phyloP scores from a whole-genome alignment of 176 grass and related monocot species.

The Alopecurus myosuroides region DNA sequence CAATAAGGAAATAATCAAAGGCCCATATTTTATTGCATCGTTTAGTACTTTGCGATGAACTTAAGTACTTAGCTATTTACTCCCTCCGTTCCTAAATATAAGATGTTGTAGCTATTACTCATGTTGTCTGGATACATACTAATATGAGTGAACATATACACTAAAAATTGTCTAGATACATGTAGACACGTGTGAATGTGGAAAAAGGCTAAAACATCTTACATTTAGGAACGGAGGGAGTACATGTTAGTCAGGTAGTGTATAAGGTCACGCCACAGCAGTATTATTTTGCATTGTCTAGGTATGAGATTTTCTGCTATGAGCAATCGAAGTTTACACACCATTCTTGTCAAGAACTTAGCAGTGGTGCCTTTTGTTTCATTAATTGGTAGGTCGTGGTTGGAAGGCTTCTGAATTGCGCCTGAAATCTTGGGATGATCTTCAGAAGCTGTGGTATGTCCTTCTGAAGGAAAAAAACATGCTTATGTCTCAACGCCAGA shows the following conservation, averaged over 20 bases:
- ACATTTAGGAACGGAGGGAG: too few relatives aligned
- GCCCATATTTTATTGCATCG: neutral
- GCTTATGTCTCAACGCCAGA: constrained; percentile 92
- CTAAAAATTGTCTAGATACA: too few relatives aligned
- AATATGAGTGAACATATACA: too few relatives aligned
- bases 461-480: constrained; percentile 97
- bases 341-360: neutral
- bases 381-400: constrained; percentile 53
- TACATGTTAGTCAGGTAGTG: too few relatives aligned
- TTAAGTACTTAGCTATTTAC: too few relatives aligned
- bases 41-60: neutral
- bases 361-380: neutral
- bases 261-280: neutral
- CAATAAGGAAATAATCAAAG: neutral
- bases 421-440: constrained; percentile 96
- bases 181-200: too few relatives aligned
- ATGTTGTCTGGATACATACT: too few relatives aligned
- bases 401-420: constrained; percentile 95
- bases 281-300: neutral
- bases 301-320: neutral
- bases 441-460: constrained; percentile 94
- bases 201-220: too few relatives aligned
- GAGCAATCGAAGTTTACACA: neutral
- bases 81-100: too few relatives aligned
- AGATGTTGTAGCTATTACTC: too few relatives aligned